Evolutionary conservation across 2,329 filamentous ascomycete genomes (phyloP).

Genomic region (Fusarium marasasianum): DNA sequence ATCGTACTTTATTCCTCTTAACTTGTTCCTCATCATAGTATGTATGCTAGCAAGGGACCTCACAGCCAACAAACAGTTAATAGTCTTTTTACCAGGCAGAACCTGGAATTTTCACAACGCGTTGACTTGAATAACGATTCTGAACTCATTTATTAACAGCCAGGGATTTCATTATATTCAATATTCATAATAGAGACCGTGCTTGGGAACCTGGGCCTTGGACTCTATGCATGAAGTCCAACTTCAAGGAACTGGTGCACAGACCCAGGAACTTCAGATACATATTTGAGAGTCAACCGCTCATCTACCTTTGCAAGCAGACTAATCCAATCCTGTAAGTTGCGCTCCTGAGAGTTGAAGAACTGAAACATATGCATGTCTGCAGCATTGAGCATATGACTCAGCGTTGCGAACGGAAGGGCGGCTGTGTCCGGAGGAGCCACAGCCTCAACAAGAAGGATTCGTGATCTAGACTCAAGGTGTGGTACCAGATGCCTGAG

Average conservation of each 20-base stretch:
- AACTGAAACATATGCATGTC: conserved; percentile 59
- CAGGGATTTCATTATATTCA: rapidly evolving
- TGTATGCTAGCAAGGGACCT: neutral
- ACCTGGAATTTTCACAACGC: no score
- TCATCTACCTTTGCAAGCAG: conserved; percentile 23
- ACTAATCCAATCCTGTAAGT: conserved; percentile 10
- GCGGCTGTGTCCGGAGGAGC: conserved; percentile 36
- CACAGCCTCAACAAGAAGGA: conserved; percentile 51
- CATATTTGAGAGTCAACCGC: conserved; percentile 14
- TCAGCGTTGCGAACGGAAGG: neutral
- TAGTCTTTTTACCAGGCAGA: neutral
- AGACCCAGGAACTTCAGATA: neutral
- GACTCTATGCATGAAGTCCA: neutral
- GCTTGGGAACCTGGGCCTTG: neutral
- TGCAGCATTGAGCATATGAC: neutral
- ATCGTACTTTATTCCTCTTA: no score
- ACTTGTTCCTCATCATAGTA: neutral
- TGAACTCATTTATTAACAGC: neutral
- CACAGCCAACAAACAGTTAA: no score
- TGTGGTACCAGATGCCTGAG: conserved; percentile 53
- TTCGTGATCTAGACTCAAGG: conserved; percentile 53
- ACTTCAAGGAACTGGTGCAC: conserved; percentile 11
- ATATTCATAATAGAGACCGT: neutral
- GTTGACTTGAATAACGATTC: rapidly evolving
- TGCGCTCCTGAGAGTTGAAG: conserved; percentile 50